phyloP scores from a whole-genome alignment of 2,329 filamentous ascomycete genomes.

The Blastomyces percursus region DNA sequence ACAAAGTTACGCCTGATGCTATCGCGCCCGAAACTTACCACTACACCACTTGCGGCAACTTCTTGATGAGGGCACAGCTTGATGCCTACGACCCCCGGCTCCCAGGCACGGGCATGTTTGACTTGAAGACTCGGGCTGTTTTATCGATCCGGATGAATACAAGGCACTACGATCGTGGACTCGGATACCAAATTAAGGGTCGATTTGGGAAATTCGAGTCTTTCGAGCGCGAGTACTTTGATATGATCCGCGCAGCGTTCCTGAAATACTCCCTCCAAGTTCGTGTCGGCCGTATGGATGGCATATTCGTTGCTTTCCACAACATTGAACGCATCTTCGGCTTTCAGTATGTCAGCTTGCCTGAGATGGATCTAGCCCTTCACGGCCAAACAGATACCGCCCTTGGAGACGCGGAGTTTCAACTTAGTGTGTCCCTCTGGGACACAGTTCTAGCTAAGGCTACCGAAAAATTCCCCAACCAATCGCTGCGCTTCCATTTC shows the following conservation, averaged over 20 bases:
- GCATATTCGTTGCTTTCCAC: constrained; percentile 94
- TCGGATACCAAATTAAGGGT: constrained; percentile 75
- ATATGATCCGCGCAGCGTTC: constrained; percentile 91
- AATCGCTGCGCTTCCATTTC: constrained; percentile 68
- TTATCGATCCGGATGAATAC: constrained; percentile 85
- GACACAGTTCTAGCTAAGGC: constrained; percentile 70
- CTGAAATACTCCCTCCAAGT: constrained; percentile 95
- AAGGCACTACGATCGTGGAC: constrained; percentile 56
- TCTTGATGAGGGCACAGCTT: constrained; percentile 89
- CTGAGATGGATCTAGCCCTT: constrained; percentile 82
- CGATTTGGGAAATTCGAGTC: constrained; percentile 75
- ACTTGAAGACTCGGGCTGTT: constrained; percentile 89
- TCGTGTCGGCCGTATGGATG: constrained; percentile 96
- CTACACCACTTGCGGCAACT: constrained; percentile 75
- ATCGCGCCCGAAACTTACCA: constrained; percentile 69
- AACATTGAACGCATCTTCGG: constrained; percentile 93
- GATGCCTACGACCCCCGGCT: constrained; percentile 79
- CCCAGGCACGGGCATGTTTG: constrained; percentile 87
- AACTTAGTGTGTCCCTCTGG: constrained; percentile 63
- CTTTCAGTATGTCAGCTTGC: constrained; percentile 82
- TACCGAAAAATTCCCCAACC: constrained; percentile 60
- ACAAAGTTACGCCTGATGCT: constrained; percentile 56
- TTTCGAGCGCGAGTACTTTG: constrained; percentile 89
- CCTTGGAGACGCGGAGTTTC: constrained; percentile 77
- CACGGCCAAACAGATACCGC: constrained; percentile 59